Conservation (phyloP, 306 rosid genomes). For the Cucurbita argyrosperma region DNA sequence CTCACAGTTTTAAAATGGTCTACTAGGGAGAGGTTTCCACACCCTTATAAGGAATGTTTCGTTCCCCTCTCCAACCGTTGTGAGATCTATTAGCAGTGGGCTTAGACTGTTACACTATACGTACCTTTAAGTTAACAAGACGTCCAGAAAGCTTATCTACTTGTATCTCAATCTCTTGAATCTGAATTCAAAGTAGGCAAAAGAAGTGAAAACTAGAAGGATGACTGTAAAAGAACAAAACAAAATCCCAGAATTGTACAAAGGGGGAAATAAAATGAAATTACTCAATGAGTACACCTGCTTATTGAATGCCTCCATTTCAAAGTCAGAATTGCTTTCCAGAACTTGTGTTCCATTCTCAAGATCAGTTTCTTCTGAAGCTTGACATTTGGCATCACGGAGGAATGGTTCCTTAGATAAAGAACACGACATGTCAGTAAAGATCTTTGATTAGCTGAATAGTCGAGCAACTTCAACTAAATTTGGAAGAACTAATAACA, state of each 20-base stretch:
- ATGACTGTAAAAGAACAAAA: background rate
- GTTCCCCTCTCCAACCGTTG: too few species aligned
- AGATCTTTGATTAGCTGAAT: background rate
- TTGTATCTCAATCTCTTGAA: constrained; percentile 60
- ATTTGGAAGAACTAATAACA: background rate
- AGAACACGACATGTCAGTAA: background rate
- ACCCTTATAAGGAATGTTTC: too few species aligned
- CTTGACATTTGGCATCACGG: constrained; percentile 40
- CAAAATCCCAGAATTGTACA: too few species aligned
- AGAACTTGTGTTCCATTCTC: constrained; percentile 62
- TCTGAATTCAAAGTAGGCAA: constrained; percentile 18
- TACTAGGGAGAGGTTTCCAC: too few species aligned
- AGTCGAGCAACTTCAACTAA: background rate
- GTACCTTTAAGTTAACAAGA: constrained; percentile 71
- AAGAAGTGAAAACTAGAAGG: background rate
- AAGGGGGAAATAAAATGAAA: too few species aligned
- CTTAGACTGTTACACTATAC: background rate
- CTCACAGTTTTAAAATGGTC: too few species aligned
- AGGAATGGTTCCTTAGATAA: constrained; percentile 60
- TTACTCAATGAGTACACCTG: constrained; percentile 27
- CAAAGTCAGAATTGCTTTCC: constrained; percentile 33
- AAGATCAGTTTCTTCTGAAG: constrained; percentile 55
- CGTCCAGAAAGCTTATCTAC: constrained; percentile 49
- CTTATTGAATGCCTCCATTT: constrained; percentile 70
- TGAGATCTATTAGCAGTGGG: too few species aligned